A percentile compares a stretch with the other conserved stretches of the same genome.
phyloP scores from a whole-genome alignment of 805 yeast species.

The Yamadazyma phyllophila region DNA sequence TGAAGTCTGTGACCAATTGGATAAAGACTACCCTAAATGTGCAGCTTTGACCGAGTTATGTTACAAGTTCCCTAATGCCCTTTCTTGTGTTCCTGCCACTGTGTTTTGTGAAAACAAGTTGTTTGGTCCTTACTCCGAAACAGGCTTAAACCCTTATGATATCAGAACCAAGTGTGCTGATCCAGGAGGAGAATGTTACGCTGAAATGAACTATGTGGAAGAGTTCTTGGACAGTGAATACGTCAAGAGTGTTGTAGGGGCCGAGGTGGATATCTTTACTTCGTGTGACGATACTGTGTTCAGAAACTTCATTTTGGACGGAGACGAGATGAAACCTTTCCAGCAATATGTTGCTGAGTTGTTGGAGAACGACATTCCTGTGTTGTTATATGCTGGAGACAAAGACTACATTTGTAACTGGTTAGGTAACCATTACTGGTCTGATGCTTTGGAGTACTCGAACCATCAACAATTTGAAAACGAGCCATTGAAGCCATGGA shows the following conservation, averaged over 20 bases:
- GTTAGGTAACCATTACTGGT: slow-evolving; percentile 45
- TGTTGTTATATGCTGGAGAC: slow-evolving; percentile 44
- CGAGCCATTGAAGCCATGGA: slow-evolving; percentile 39
- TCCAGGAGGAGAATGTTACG: slow-evolving; percentile 53
- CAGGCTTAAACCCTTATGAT: slow-evolving; percentile 65
- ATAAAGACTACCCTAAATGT: slow-evolving; percentile 33
- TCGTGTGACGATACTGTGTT: slow-evolving; percentile 50
- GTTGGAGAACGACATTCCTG: slow-evolving; percentile 39
- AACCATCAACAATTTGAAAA: slow-evolving; percentile 19
- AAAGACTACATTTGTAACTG: slow-evolving; percentile 47
- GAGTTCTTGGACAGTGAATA: slow-evolving; percentile 50
- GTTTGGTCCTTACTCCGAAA: slow-evolving; percentile 33
- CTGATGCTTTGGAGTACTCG: slow-evolving; percentile 30
- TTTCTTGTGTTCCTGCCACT: slow-evolving; percentile 43
- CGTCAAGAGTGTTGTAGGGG: slow-evolving; percentile 59
- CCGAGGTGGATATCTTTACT: slow-evolving; percentile 46
- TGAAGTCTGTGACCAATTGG: slow-evolving; percentile 34
- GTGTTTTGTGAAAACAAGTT: slow-evolving; percentile 29
- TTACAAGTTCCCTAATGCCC: slow-evolving; percentile 28
- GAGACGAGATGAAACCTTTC: slow-evolving; percentile 70
- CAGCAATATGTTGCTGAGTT: slow-evolving; percentile 56
- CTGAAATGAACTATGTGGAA: slow-evolving; percentile 47
- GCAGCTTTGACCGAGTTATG: slow-evolving; percentile 30
- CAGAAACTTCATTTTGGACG: slow-evolving; percentile 51
- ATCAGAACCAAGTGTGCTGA: slow-evolving; percentile 52